Percentiles rank a stretch among this genome's conserved stretches.
These are phyloP conservation scores for Angophora floribunda DNA, from an alignment of 345 rosid genomes.

Conservation along the genomic window DNA sequence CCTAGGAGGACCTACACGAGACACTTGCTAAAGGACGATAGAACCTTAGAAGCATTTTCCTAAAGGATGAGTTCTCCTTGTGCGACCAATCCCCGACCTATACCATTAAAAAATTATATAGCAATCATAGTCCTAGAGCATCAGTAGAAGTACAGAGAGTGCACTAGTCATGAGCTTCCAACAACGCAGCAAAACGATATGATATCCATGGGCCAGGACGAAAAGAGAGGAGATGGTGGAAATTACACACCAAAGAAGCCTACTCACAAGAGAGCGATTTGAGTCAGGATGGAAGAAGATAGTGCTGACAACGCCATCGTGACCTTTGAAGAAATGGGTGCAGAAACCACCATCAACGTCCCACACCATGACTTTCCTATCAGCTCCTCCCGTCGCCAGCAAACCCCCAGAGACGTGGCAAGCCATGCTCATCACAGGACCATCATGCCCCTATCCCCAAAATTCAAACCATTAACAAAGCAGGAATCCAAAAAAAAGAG, in stretches of 20 bases:
- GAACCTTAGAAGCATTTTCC: background rate
- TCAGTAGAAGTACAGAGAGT: background rate
- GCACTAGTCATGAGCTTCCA: background rate
- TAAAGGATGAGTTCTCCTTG: background rate
- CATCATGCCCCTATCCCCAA: conserved; percentile 72
- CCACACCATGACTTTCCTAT: conserved; percentile 96
- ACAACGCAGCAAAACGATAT: background rate
- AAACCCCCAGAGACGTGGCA: conserved; percentile 92
- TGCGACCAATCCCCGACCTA: background rate
- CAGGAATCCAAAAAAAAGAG: background rate
- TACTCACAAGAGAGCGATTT: conserved; percentile 57
- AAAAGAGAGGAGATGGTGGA: background rate
- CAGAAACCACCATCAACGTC: conserved; percentile 98
- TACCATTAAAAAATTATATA: background rate
- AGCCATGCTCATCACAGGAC: conserved; percentile 86
- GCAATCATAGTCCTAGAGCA: background rate
- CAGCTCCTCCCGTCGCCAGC: conserved; percentile 96
- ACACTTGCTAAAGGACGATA: background rate
- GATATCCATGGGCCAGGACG: background rate
- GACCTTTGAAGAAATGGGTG: conserved; percentile 92
- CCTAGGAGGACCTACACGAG: background rate
- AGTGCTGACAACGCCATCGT: conserved; percentile 74
- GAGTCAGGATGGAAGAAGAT: conserved; percentile 76
- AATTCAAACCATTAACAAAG: background rate
- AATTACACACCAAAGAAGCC: background rate